Base-by-base conservation (phyloP, 78 protist species). In the Planoprotostelium fungivorum region DNA sequence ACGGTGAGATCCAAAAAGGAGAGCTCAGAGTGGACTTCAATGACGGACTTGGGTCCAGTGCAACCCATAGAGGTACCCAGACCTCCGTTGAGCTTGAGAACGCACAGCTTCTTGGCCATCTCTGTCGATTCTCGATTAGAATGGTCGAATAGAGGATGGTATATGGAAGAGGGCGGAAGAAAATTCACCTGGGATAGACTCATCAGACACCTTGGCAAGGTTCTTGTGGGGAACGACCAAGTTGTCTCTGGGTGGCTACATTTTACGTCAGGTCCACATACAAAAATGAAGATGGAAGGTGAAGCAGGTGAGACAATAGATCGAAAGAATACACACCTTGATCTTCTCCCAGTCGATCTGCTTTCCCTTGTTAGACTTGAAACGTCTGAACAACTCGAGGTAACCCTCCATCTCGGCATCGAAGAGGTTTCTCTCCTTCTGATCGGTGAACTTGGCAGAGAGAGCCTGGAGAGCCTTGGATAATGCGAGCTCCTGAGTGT, bases 41-140 rank as follows among this genome's bases (percentile, higher is more conserved):
- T 96, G 34, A 88, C 94, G 31, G 96, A 90, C 93, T 99, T 99
- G 39, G 99, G 98, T 31, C 98, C 87, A 34, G 94, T 90, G 95
- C 99, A 98, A 84, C 99, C 99, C 99, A 99, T 99, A 35, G 99
- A 96, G 23, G 99, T 99, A 37, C 96, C 96, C n/a, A 97, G 96
- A n/a, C 99, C 99, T 29, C 99, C 99, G 92, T 98, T 98, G 85
- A 98, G 96, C 92, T 98, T 98, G 29, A 98, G 88, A 0, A 98
- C 98, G 0, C 95, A 99, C 1, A 96, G 94, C 39, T 89, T 63
- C 35, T 84, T 1, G 35, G 97, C 89, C 37, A 97, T 84, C 63
- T 86, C 84, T 10, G 94, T 36, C 89, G 63, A 51, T 25, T 25
- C 16, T 5, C 5, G 73, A 51, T 16, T 51, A 25, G 73, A 16